These are phyloP conservation scores for slime mould (Dictyostelium discoideum) DNA, from an alignment of 78 protist species.

Conservation along the genomic window dicty_2.7 NC_007091.3:1027501-1028000, in stretches of 20 bases:
- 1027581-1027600: not conserved
- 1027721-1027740: not conserved
- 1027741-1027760: not conserved
- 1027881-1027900: slow-evolving; percentile 62
- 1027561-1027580: slow-evolving; percentile 11
- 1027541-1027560: not conserved
- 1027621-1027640: not conserved
- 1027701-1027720: too few relatives aligned
- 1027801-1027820: slow-evolving; percentile 84
- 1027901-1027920: slow-evolving; percentile 80
- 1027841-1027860: slow-evolving; percentile 41
- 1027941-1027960: slow-evolving; percentile 58
- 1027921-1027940: slow-evolving; percentile 88
- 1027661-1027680: not conserved
- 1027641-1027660: not conserved
- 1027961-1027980: slow-evolving; percentile 32
- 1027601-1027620: slow-evolving; percentile 10
- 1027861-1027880: slow-evolving; percentile 35
- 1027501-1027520: slow-evolving; percentile 48
- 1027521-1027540: slow-evolving; percentile 19
- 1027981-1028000: slow-evolving; percentile 77
- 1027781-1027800: slow-evolving; percentile 86
- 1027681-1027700: not conserved
- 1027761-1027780: slow-evolving; percentile 60
- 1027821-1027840: slow-evolving; percentile 85